Conservation (phyloP, 2,329 filamentous ascomycete species). For the Penicillium psychrosexuale region DNA sequence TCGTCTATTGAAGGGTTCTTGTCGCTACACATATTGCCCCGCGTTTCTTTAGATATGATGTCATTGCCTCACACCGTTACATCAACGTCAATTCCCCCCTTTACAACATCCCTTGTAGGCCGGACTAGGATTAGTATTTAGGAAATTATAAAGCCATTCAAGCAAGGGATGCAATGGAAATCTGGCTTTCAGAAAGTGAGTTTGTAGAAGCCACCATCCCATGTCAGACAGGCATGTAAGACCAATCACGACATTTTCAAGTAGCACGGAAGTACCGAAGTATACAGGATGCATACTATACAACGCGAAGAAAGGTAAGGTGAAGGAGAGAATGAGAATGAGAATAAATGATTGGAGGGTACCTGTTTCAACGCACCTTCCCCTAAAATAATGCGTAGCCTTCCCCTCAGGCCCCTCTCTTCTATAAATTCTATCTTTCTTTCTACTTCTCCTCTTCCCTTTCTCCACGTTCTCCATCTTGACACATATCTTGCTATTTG, state of each 20-base stretch:
- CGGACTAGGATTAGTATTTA: neutral
- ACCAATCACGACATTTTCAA: neutral
- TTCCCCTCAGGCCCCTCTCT: neutral
- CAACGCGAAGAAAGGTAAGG: neutral
- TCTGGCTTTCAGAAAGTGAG: neutral
- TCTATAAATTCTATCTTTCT: neutral
- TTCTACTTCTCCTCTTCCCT: neutral
- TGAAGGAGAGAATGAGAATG: neutral
- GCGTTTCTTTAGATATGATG: neutral
- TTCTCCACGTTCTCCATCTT: neutral
- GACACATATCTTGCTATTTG: neutral
- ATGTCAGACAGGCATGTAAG: neutral
- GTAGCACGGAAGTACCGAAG: neutral
- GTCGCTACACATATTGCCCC: neutral
- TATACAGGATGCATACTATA: neutral
- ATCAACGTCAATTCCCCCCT: neutral
- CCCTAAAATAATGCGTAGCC: neutral
- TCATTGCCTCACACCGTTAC: slow-evolving; percentile 1
- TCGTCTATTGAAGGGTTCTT: neutral
- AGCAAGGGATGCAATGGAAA: neutral
- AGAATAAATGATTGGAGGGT: slow-evolving; percentile 3
- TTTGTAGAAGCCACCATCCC: neutral
- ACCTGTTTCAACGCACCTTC: slow-evolving; percentile 6
- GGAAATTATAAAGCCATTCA: neutral
- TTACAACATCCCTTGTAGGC: neutral